These are phyloP conservation scores for Pseudopyrenochaeta lycopersici DNA, from an alignment of 2,329 filamentous ascomycete species.

Conservation along the genomic window DNA sequence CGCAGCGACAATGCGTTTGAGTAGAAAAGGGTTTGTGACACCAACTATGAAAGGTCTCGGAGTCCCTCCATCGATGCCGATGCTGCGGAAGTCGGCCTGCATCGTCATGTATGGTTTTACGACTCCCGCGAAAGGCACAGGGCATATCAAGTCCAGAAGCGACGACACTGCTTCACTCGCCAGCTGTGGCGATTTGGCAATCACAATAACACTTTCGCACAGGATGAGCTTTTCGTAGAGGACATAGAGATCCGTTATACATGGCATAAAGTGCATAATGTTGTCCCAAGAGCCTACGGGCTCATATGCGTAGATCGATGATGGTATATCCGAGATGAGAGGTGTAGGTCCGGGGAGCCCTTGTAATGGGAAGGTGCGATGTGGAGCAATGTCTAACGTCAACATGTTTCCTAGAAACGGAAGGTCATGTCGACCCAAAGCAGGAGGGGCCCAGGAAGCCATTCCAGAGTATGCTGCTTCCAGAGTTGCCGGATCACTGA, in stretches of 20 bases:
- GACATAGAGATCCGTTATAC: slow-evolving; percentile 52
- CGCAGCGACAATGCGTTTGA: slow-evolving; percentile 49
- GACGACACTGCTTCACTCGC: slow-evolving; percentile 52
- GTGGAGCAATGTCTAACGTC: slow-evolving; percentile 51
- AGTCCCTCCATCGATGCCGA: slow-evolving; percentile 50
- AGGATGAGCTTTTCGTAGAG: slow-evolving; percentile 53
- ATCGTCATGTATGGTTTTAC: slow-evolving; percentile 54
- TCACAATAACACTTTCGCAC: slow-evolving; percentile 51
- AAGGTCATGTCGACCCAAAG: slow-evolving; percentile 48
- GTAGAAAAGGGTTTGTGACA: slow-evolving; percentile 54
- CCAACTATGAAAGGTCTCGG: slow-evolving; percentile 51
- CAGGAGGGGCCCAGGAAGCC: slow-evolving; percentile 47
- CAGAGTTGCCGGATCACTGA: slow-evolving; percentile 50
- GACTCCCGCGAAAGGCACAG: slow-evolving; percentile 52
- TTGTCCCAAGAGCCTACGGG: slow-evolving; percentile 51
- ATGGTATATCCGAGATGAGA: slow-evolving; percentile 39
- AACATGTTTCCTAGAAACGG: slow-evolving; percentile 51
- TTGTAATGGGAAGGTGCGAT: slow-evolving; percentile 52
- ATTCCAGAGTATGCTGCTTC: slow-evolving; percentile 51
- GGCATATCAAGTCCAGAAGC: slow-evolving; percentile 50
- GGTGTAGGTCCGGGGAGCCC: slow-evolving; percentile 44
- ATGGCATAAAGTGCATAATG: slow-evolving; percentile 52
- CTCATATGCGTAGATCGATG: slow-evolving; percentile 52
- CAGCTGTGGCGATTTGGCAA: slow-evolving; percentile 53
- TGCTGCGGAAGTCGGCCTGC: slow-evolving; percentile 53